These are phyloP conservation scores for Rhinocladiella similis DNA, from an alignment of 2,329 filamentous ascomycete species.

Conservation along the genomic window DNA sequence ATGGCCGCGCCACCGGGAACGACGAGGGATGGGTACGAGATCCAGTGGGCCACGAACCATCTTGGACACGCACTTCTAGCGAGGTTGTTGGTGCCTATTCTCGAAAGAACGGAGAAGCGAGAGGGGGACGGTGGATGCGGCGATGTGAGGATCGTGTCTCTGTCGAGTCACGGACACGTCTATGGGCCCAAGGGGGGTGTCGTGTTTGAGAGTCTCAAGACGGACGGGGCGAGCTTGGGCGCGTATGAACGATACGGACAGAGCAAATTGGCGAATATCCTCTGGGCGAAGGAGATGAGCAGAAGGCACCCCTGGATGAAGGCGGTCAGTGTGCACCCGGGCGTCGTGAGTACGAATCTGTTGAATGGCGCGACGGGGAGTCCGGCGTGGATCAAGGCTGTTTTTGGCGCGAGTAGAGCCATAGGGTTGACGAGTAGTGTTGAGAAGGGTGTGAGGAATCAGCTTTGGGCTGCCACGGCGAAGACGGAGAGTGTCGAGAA, in stretches of 20 bases:
- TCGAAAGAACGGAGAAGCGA: conserved; percentile 44
- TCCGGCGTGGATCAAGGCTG: conserved; percentile 2
- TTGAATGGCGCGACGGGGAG: conserved; percentile 28
- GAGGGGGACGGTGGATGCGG: conserved; percentile 18
- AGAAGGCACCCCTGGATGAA: conserved; percentile 47
- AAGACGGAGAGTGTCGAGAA: conserved; percentile 31
- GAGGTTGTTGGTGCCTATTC: conserved; percentile 45
- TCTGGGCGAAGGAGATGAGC: conserved; percentile 46
- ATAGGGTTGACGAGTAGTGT: conserved; percentile 24
- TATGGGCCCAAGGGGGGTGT: conserved; percentile 24
- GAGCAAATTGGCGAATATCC: conserved; percentile 53
- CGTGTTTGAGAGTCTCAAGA: conserved; percentile 26
- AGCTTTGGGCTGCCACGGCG: conserved; percentile 45
- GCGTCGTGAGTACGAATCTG: conserved; percentile 49
- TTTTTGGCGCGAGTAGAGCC: background rate
- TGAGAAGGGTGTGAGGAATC: conserved; percentile 41
- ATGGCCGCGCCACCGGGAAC: conserved; percentile 42
- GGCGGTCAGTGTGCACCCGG: conserved; percentile 49
- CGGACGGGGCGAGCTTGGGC: conserved; percentile 2
- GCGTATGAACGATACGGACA: conserved; percentile 45
- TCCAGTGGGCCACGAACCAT: conserved; percentile 54
- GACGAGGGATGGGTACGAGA: conserved; percentile 51
- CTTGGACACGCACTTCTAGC: conserved; percentile 53
- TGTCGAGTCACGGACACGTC: conserved; percentile 36
- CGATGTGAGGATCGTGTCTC: conserved; percentile 49